phyloP scores from a whole-genome alignment of 2,329 filamentous ascomycete species.

The Chaetomium sp. region DNA sequence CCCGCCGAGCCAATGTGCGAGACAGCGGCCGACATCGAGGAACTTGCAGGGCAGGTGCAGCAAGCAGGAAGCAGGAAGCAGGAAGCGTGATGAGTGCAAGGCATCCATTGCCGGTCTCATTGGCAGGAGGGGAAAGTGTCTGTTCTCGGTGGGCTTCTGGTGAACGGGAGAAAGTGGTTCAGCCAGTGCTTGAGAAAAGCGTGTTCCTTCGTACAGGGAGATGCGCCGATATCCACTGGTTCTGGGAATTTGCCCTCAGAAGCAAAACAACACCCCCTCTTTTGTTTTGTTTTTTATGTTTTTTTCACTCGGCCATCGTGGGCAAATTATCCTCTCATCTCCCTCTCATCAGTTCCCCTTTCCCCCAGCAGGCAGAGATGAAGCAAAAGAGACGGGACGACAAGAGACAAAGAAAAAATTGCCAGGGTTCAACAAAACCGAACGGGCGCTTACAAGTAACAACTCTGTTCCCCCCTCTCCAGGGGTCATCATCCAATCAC shows the following conservation, averaged over 20 bases:
- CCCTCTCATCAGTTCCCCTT: neutral
- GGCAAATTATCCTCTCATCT: neutral
- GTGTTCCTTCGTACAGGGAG: neutral
- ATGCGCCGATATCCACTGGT: neutral
- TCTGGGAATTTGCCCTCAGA: neutral
- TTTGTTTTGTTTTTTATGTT: no score
- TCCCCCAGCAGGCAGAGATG: neutral
- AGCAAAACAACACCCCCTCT: neutral
- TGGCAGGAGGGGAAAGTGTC: neutral
- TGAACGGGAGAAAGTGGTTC: neutral
- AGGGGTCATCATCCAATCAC: neutral
- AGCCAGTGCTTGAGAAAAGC: neutral
- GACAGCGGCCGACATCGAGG: neutral
- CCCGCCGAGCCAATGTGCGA: neutral
- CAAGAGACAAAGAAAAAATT: no score
- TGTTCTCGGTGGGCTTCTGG: neutral
- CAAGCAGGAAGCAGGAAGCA: neutral
- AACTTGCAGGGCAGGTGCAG: neutral
- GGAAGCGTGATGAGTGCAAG: neutral
- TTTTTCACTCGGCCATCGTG: neutral
- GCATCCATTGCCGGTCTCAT: neutral
- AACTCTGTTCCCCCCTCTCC: neutral
- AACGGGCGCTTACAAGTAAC: neutral
- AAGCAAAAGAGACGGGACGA: no score
- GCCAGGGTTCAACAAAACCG: no score